A percentile compares a stretch with the other conserved stretches of the same genome.
phyloP scores from a whole-genome alignment of 129 eudicot species.

The Centaurea solstitialis region DNA sequence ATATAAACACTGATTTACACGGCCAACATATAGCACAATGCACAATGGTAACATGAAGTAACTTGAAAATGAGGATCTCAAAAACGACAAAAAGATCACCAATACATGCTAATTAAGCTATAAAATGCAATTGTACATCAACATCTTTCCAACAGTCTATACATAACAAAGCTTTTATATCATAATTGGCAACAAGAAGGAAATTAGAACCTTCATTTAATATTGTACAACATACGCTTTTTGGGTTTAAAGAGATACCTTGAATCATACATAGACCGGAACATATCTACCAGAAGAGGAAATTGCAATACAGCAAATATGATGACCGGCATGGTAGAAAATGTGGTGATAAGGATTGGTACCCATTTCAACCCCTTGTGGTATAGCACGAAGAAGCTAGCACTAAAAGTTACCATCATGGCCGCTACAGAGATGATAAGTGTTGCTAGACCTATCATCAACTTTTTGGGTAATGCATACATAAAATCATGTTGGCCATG shows the following conservation, averaged over 20 bases:
- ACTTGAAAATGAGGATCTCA: too few relatives aligned
- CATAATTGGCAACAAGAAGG: too few relatives aligned
- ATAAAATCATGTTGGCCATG: conserved; percentile 3
- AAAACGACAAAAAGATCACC: too few relatives aligned
- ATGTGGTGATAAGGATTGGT: conserved; percentile 15
- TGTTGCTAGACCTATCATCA: conserved; percentile 8
- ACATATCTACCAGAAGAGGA: conserved; percentile 26
- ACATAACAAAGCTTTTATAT: too few relatives aligned
- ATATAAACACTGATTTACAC: too few relatives aligned
- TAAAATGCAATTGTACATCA: too few relatives aligned
- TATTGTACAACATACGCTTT: conserved; percentile 7
- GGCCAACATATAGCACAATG: too few relatives aligned
- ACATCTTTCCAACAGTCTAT: too few relatives aligned
- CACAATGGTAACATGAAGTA: too few relatives aligned
- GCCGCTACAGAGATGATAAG: conserved; percentile 25
- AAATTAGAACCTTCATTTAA: too few relatives aligned
- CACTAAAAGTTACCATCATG: conserved; percentile 27
- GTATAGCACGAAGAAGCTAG: conserved; percentile 28
- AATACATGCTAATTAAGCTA: too few relatives aligned
- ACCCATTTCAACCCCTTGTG: conserved; percentile 17
- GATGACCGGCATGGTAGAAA: not conserved
- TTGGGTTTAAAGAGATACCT: conserved; percentile 12
- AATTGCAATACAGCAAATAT: conserved; percentile 4
- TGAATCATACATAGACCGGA: conserved; percentile 5
- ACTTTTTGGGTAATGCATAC: conserved; percentile 4